Evolutionary conservation across 768 basidiomycete genomes (phyloP).

Genomic region (Amanita pallidorosea): DNA sequence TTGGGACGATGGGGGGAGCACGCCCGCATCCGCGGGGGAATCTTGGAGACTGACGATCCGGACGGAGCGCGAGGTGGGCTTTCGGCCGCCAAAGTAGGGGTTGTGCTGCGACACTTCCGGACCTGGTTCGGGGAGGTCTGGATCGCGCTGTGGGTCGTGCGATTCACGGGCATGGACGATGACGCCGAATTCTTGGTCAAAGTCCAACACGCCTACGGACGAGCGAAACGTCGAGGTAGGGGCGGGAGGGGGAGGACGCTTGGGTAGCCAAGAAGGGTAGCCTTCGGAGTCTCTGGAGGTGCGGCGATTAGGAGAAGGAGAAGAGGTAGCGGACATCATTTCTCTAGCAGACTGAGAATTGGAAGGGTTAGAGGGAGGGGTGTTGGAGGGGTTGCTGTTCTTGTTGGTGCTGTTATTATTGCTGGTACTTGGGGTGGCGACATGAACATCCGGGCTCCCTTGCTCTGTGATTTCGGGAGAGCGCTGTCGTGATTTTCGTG

Average conservation of each 20-base stretch:
- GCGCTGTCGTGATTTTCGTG: constrained; percentile 28
- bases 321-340: constrained; percentile 12
- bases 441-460: constrained; percentile 7
- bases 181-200: constrained; percentile 4
- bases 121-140: constrained; percentile 12
- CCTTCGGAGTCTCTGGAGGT: constrained; percentile 45
- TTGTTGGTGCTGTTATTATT: constrained; percentile 9
- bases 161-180: not conserved
- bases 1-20: constrained; percentile 29
- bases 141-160: constrained; percentile 13
- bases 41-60: constrained; percentile 69
- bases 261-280: constrained; percentile 81
- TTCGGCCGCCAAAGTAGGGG: constrained; percentile 49
- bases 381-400: constrained; percentile 7
- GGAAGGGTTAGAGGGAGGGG: constrained; percentile 7
- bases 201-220: constrained; percentile 27
- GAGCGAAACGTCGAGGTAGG: constrained; percentile 64
- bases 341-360: constrained; percentile 8
- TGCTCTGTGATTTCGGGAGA: constrained; percentile 13
- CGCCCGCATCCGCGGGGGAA: constrained; percentile 20
- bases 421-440: constrained; percentile 16
- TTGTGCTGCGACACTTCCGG: constrained; percentile 5
- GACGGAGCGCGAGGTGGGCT: constrained; percentile 71
- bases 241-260: constrained; percentile 63
- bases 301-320: constrained; percentile 18